A percentile compares a stretch with the other conserved stretches of the same genome.
These are phyloP conservation scores for Peronospora farinosa DNA, from an alignment of 352 stramenopile species.

Conservation along the genomic window DNA sequence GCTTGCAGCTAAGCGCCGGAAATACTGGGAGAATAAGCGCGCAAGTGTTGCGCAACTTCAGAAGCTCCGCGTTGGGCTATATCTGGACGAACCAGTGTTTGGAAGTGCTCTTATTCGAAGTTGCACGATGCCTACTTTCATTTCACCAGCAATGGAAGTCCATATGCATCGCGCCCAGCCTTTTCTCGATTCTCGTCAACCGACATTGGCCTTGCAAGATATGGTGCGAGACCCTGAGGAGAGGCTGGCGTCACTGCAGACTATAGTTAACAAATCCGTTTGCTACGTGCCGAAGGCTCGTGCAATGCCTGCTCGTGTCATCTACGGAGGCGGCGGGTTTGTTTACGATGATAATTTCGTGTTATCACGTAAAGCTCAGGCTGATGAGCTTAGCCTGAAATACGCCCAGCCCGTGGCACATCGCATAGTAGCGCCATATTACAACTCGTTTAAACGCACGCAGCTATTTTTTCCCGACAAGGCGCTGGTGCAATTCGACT, in stretches of 20 bases:
- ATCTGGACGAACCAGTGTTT: constrained; percentile 42
- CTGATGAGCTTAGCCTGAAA: constrained; percentile 19
- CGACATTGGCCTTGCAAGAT: constrained; percentile 34
- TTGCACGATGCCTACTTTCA: constrained; percentile 58
- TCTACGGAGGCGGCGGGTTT: constrained; percentile 42
- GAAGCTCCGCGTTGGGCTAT: constrained; percentile 25
- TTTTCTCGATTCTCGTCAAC: constrained; percentile 23
- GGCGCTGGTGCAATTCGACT: constrained; percentile 96
- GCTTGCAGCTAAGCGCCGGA: constrained; percentile 22
- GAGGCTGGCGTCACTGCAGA: constrained; percentile 36
- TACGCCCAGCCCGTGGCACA: constrained; percentile 29
- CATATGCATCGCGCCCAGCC: constrained; percentile 34
- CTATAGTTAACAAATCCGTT: constrained; percentile 53
- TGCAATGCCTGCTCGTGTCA: constrained; percentile 29
- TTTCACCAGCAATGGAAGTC: constrained; percentile 68
- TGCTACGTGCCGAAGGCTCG: constrained; percentile 74
- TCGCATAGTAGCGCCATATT: constrained; percentile 37
- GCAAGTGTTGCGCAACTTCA: constrained; percentile 21
- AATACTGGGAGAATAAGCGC: constrained; percentile 44
- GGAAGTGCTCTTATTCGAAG: constrained; percentile 38
- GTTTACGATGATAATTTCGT: constrained; percentile 31
- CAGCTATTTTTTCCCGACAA: constrained; percentile 97
- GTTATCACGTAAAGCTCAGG: constrained; percentile 30
- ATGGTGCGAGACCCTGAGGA: constrained; percentile 47
- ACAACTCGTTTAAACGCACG: constrained; percentile 65